Conservation (phyloP, 2,329 filamentous ascomycete genomes). For the Davidsoniella eucalypti region DNA sequence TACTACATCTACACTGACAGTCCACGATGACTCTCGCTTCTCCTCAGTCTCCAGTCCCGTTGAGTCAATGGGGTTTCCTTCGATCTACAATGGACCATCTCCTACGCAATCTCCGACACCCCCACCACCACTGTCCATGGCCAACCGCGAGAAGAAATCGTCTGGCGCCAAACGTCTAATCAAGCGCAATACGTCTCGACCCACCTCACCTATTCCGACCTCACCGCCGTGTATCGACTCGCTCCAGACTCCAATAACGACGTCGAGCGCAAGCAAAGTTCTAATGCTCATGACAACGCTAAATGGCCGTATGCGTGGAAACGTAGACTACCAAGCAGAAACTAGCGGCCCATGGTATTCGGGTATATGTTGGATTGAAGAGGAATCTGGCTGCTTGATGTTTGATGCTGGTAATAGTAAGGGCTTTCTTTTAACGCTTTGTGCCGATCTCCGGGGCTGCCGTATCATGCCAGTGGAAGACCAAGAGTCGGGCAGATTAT, state of each 20-base stretch:
- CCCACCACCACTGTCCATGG: conserved; percentile 14
- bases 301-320: conserved; percentile 65
- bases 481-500: conserved; percentile 5
- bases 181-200: conserved; percentile 39
- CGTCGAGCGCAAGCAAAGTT: conserved; percentile 54
- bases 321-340: conserved; percentile 54
- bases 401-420: conserved; percentile 41
- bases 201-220: conserved; percentile 37
- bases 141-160: conserved; percentile 26
- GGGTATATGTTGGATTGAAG: conserved; percentile 64
- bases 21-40: conserved; percentile 31
- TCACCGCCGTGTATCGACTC: conserved; percentile 43
- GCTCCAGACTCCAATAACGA: conserved; percentile 40
- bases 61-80: conserved; percentile 28
- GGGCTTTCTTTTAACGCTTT: conserved; percentile 7
- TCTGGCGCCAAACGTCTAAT: conserved; percentile 33
- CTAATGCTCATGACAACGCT: conserved; percentile 61
- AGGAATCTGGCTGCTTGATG: conserved; percentile 57
- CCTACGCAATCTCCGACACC: conserved; percentile 14
- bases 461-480: conserved; percentile 21
- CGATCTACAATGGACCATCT: conserved; percentile 20
- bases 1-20: conserved; percentile 33
- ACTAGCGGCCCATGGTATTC: conserved; percentile 45
- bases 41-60: conserved; percentile 21
- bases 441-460: conserved; percentile 9